Conservation (phyloP, 352 stramenopile species). For the Pilasporangium apinafurcum region DNA sequence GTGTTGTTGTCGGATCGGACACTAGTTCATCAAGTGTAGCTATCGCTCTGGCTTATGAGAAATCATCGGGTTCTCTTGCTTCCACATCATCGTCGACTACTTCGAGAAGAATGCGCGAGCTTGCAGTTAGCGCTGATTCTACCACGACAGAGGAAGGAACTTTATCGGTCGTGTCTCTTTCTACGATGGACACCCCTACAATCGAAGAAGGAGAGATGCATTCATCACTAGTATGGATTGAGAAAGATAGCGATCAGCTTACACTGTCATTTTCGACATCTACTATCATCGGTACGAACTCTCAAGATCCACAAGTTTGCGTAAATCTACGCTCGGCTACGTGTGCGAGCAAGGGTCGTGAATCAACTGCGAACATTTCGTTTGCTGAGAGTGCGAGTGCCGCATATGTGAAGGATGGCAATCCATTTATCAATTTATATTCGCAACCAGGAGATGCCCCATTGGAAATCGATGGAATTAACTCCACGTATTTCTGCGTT, state of each 20-base stretch:
- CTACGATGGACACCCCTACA: slow-evolving; percentile 45
- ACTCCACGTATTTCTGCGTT: slow-evolving; percentile 74
- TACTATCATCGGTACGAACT: slow-evolving; percentile 56
- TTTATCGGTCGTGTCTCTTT: slow-evolving; percentile 45
- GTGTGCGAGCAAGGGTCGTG: slow-evolving; percentile 41
- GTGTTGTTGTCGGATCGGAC: slow-evolving; percentile 38
- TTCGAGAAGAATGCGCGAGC: slow-evolving; percentile 31
- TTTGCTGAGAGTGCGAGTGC: slow-evolving; percentile 30
- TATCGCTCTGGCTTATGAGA: slow-evolving; percentile 54
- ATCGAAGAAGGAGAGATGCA: slow-evolving; percentile 38
- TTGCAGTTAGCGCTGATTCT: slow-evolving; percentile 25
- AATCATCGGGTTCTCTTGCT: slow-evolving; percentile 21
- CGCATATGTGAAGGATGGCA: slow-evolving; percentile 67
- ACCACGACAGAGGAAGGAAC: slow-evolving; percentile 13
- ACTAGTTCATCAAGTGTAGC: slow-evolving; percentile 19
- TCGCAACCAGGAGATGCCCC: slow-evolving; percentile 40
- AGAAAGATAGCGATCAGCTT: slow-evolving; percentile 50
- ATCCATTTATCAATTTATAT: slow-evolving; percentile 73
- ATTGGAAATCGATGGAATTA: slow-evolving; percentile 40
- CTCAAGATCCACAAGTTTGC: slow-evolving; percentile 60
- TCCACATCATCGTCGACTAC: slow-evolving; percentile 24
- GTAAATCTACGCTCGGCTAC: slow-evolving; percentile 48
- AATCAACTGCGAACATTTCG: slow-evolving; percentile 36
- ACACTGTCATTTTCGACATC: slow-evolving; percentile 78
- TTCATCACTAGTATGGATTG: slow-evolving; percentile 73